A percentile compares a stretch with the other conserved stretches of the same genome.
phyloP scores from a whole-genome alignment of 345 rosid genomes.

The Rhodomyrtus tomentosa region DNA sequence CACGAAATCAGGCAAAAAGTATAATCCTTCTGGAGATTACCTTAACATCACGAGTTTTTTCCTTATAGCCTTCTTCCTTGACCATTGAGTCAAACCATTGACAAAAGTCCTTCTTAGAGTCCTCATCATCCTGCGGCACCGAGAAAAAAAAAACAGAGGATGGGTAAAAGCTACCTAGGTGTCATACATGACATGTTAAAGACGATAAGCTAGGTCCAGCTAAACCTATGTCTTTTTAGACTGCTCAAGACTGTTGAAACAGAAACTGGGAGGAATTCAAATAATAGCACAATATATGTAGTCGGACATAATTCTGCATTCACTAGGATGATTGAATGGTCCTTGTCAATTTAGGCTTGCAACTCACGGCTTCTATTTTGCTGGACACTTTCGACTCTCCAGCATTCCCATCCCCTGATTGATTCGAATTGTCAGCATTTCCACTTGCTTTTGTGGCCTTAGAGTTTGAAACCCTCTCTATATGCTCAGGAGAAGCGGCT shows the following conservation, averaged over 20 bases:
- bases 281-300: neutral
- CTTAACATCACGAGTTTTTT: no score
- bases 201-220: neutral
- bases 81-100: no score
- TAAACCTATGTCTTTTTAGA: neutral
- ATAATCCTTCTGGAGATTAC: no score
- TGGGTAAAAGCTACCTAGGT: no score
- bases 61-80: no score
- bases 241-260: neutral
- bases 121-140: no score
- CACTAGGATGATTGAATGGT: neutral
- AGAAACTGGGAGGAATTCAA: neutral
- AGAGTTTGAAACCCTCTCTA: slow-evolving; percentile 16
- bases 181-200: no score
- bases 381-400: slow-evolving; percentile 13
- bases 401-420: neutral
- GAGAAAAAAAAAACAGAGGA: no score
- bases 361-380: neutral
- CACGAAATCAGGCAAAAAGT: no score
- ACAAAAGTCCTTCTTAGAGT: no score
- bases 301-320: neutral
- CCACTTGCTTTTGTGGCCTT: neutral
- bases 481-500: slow-evolving; percentile 49
- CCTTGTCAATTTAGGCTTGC: neutral
- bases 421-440: slow-evolving; percentile 3